Base-by-base conservation (phyloP, 495 filamentous ascomycete genomes). In the Hypomontagnella submonticulosa region DNA sequence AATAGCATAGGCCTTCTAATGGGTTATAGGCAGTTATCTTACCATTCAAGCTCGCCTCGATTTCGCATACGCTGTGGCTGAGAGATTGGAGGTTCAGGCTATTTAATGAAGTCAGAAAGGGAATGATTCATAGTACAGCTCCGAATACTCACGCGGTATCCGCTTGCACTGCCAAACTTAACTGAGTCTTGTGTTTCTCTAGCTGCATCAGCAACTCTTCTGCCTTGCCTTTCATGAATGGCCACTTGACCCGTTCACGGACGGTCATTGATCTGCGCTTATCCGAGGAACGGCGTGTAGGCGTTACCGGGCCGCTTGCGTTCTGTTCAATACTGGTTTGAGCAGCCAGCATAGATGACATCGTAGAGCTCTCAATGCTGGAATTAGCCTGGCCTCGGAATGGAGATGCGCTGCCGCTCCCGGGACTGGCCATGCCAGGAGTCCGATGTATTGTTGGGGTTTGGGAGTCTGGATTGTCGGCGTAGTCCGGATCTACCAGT, bases 1-100 rank as follows among this genome's bases (percentile, higher is more conserved):
- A 36, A 36, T 5, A 36, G 9, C 48, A 10, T 18, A 23, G 4
- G 9, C n/a, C 19, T 20, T 19, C 8, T 13, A 27, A 33, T 1
- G 40, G 19, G 12, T 7, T 3, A 42, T 15, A n/a, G n/a, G 19
- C n/a, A n/a, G 11, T 10, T 13, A 18, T 19, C 53, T 58, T 58
- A 67, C 64, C 64, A 32, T 62, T 32, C 11, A 67, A 16, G 32
- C 7, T 48, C 16, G 64, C 57, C 23, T 67, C 58, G 1, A 67
- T 61, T 4, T 62, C 53, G 23, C 62, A 42, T 8, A 67, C 48
- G 23, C 11, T 27, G 7, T 18, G 12, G 34, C 16, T 27, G 12
- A 67, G 53, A 38, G 33, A 10, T n/a, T 13, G 36, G 23, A 67
- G 52, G 30, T 58, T 67, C 41, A 61, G 53, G 19, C 64, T 67